These are phyloP conservation scores for Debaryomyces coudertii DNA, from an alignment of 1,139 yeast species.

Conservation along the genomic window DNA sequence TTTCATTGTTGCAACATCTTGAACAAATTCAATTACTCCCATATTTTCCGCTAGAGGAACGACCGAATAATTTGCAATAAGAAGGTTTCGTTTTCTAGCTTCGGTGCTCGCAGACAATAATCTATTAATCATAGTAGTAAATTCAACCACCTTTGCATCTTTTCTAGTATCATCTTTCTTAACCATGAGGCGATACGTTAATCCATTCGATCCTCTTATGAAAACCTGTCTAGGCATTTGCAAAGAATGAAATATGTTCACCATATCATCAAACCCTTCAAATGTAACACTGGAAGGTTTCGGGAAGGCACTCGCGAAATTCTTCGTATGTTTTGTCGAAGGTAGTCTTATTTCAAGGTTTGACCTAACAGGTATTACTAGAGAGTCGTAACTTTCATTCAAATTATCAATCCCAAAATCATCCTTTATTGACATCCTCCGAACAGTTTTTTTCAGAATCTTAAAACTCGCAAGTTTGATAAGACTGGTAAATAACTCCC, in stretches of 20 bases:
- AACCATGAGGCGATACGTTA: slow-evolving; percentile 70
- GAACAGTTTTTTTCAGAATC: slow-evolving; percentile 39
- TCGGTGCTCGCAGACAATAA: slow-evolving; percentile 67
- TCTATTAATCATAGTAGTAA: slow-evolving; percentile 84
- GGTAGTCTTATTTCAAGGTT: slow-evolving; percentile 75
- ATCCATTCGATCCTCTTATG: slow-evolving; percentile 78
- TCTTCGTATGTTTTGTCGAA: slow-evolving; percentile 44
- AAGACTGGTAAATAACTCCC: slow-evolving; percentile 37
- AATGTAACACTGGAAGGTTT: slow-evolving; percentile 55
- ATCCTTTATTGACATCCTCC: slow-evolving; percentile 39
- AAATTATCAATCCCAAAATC: slow-evolving; percentile 51
- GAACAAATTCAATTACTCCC: slow-evolving; percentile 95
- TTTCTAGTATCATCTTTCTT: slow-evolving; percentile 93
- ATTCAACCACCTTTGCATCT: slow-evolving; percentile 93
- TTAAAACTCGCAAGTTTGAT: slow-evolving; percentile 40
- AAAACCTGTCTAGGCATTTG: slow-evolving; percentile 85
- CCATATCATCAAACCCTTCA: slow-evolving; percentile 60
- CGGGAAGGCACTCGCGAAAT: slow-evolving; percentile 57
- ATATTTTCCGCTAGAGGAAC: slow-evolving; percentile 83
- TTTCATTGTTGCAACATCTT: slow-evolving; percentile 79
- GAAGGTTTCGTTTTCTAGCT: slow-evolving; percentile 70
- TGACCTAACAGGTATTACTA: slow-evolving; percentile 81
- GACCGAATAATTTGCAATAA: slow-evolving; percentile 83
- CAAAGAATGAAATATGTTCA: slow-evolving; percentile 74
- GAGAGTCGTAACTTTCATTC: slow-evolving; percentile 56